A percentile compares a stretch with the other conserved stretches of the same genome.
Evolutionary conservation across 441 rosid genomes (phyloP).

Genomic region (Eutrema salsugineum): DNA sequence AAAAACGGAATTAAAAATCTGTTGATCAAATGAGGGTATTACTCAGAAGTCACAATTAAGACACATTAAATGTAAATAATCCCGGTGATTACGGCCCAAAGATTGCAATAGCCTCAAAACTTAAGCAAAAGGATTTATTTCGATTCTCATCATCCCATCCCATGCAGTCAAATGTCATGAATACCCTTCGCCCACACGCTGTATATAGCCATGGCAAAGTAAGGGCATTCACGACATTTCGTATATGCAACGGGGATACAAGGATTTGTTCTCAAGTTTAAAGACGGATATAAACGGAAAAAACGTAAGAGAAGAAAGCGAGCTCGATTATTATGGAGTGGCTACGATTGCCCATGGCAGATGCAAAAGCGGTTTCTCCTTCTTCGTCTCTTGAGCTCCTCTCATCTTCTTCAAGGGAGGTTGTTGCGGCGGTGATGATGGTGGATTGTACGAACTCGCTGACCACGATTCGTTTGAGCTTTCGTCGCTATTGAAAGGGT

Average conservation of each 20-base stretch:
- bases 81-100: constrained; percentile 12
- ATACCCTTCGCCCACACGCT: constrained; percentile 34
- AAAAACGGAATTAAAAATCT: no score
- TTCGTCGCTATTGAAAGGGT: constrained; percentile 43
- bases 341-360: constrained; percentile 42
- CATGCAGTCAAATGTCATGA: constrained; percentile 42
- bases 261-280: neutral
- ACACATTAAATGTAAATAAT: neutral
- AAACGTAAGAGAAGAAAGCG: neutral
- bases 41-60: neutral
- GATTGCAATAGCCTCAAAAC: constrained; percentile 6
- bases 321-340: constrained; percentile 35
- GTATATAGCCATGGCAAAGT: neutral
- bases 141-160: constrained; percentile 13
- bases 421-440: constrained; percentile 19
- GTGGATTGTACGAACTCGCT: constrained; percentile 22
- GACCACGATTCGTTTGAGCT: constrained; percentile 64
- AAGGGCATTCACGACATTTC: constrained; percentile 39
- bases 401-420: constrained; percentile 58
- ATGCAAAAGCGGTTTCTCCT: constrained; percentile 14
- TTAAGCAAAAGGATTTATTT: constrained; percentile 20
- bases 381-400: constrained; percentile 22
- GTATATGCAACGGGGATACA: constrained; percentile 24
- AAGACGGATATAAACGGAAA: constrained; percentile 1
- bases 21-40: neutral